Conservation (phyloP, 1,284 basidiomycete species). For the Ceratobasidium sp. region DNA sequence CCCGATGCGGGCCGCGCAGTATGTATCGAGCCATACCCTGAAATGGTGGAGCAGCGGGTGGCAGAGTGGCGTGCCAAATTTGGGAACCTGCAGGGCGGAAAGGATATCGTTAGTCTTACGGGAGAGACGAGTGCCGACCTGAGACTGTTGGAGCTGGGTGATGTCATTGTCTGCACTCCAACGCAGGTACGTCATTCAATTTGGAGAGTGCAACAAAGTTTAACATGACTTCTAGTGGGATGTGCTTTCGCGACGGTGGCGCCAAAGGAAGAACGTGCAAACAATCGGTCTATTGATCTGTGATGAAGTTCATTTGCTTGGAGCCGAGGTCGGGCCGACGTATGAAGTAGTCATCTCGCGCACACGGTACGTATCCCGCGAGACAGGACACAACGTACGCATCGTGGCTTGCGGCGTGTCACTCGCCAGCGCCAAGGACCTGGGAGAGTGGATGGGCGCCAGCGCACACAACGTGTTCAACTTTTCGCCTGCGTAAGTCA, state of each 20-base stretch:
- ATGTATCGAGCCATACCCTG: slow-evolving; percentile 95
- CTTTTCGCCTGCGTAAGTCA: slow-evolving; percentile 83
- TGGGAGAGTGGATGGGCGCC: slow-evolving; percentile 98
- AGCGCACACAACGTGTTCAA: slow-evolving; percentile 95
- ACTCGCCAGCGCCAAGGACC: slow-evolving; percentile 93
- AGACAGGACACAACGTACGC: slow-evolving; percentile 88
- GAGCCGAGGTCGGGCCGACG: slow-evolving; percentile 87
- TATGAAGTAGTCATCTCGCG: slow-evolving; percentile 96
- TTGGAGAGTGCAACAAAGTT: slow-evolving; percentile 38
- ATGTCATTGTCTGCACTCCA: slow-evolving; percentile 91
- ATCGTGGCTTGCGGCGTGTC: slow-evolving; percentile 95
- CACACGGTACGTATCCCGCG: slow-evolving; percentile 94
- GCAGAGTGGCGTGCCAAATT: slow-evolving; percentile 92
- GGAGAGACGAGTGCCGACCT: slow-evolving; percentile 96
- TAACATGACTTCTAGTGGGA: slow-evolving; percentile 75
- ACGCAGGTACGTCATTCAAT: slow-evolving; percentile 62
- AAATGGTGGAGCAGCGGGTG: slow-evolving; percentile 93
- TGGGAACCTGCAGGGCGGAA: slow-evolving; percentile 79
- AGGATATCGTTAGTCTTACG: slow-evolving; percentile 91
- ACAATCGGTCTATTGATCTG: slow-evolving; percentile 91
- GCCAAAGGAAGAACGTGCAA: slow-evolving; percentile 96
- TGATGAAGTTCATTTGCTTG: slow-evolving; percentile 94
- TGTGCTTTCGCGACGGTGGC: slow-evolving; percentile 93
- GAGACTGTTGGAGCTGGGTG: slow-evolving; percentile 88
- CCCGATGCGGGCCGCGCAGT: slow-evolving; percentile 85